Evolutionary conservation across 257 asterid species (phyloP).

Genomic region (Mentha longifolia): DNA sequence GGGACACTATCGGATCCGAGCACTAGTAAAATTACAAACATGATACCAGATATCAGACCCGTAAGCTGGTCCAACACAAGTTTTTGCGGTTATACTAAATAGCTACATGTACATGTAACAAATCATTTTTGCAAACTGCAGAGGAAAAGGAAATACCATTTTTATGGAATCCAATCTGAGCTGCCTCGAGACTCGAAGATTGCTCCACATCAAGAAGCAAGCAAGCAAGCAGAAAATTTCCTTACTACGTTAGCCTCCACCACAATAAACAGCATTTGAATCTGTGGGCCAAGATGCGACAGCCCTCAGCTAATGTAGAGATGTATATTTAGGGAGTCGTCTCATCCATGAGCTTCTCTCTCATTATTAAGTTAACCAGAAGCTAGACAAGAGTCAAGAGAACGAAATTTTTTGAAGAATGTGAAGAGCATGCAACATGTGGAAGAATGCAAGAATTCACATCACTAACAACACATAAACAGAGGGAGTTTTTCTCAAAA

Average conservation of each 20-base stretch:
- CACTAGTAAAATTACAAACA: background rate
- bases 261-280: background rate
- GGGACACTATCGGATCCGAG: background rate
- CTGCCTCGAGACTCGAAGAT: background rate
- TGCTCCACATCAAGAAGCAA: constrained; percentile 23
- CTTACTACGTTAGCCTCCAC: background rate
- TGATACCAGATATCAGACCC: background rate
- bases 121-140: constrained; percentile 5
- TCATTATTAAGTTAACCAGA: background rate
- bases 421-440: background rate
- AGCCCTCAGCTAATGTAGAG: background rate
- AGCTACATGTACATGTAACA: background rate
- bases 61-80: background rate
- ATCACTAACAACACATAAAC: background rate
- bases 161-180: background rate
- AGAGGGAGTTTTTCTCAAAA: background rate
- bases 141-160: background rate
- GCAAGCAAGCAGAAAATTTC: background rate
- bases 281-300: background rate
- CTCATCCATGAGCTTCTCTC: background rate
- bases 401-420: background rate
- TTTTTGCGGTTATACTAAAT: background rate
- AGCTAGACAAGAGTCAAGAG: background rate
- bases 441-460: background rate
- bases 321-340: background rate